Conservation (phyloP, 169 alveolate genomes). For the Eimeria tenella region DNA sequence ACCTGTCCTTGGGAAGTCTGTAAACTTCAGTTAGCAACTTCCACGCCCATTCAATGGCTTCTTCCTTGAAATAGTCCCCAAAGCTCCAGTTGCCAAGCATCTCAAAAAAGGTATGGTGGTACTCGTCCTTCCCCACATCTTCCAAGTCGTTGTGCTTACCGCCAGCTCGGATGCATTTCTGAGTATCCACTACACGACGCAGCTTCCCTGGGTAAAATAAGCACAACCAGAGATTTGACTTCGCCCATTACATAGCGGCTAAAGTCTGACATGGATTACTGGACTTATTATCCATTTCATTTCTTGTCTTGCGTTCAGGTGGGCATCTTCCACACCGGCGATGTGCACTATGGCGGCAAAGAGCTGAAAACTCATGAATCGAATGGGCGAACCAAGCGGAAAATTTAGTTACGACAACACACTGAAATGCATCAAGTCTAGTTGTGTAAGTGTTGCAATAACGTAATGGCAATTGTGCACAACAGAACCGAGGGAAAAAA, state of each 20-base stretch:
- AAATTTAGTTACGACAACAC: too few species aligned
- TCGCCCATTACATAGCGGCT: too few species aligned
- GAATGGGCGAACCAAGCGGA: too few species aligned
- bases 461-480: too few species aligned
- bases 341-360: too few species aligned
- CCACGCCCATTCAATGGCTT: slow-evolving; percentile 96
- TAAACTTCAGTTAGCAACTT: slow-evolving; percentile 92
- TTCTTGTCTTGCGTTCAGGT: too few species aligned
- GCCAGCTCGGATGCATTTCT: slow-evolving; percentile 96
- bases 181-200: slow-evolving; percentile 94
- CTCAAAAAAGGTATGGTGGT: slow-evolving; percentile 97
- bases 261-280: too few species aligned
- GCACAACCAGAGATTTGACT: background rate
- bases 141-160: slow-evolving; percentile 93
- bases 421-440: too few species aligned
- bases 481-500: background rate
- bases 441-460: too few species aligned
- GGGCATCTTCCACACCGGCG: too few species aligned
- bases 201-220: slow-evolving; percentile 74
- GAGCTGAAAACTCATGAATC: too few species aligned
- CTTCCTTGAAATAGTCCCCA: slow-evolving; percentile 96
- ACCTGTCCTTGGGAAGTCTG: slow-evolving; percentile 87
- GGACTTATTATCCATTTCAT: too few species aligned
- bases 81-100: slow-evolving; percentile 98
- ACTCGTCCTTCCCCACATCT: slow-evolving; percentile 97